phyloP scores from a whole-genome alignment of 495 filamentous ascomycete species.

The Penicillium subrubescens region DNA sequence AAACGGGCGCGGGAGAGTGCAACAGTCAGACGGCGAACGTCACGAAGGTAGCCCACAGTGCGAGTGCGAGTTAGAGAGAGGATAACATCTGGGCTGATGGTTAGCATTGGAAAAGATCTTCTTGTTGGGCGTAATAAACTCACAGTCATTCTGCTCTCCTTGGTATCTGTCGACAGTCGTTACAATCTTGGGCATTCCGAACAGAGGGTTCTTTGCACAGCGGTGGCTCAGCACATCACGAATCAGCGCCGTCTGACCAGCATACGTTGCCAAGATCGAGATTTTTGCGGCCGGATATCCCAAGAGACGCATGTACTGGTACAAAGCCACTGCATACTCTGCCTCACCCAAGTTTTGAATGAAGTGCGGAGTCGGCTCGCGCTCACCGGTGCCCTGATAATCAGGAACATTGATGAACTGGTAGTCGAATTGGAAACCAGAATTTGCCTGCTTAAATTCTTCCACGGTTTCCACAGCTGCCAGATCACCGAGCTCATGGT shows the following conservation, averaged over 20 bases:
- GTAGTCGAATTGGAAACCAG: constrained; percentile 90
- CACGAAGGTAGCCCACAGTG: constrained; percentile 88
- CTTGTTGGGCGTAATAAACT: constrained; percentile 38
- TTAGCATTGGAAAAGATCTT: constrained; percentile 13
- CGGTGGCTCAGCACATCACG: constrained; percentile 85
- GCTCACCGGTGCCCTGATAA: constrained; percentile 88
- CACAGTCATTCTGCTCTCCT: constrained; percentile 98
- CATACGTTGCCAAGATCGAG: constrained; percentile 89
- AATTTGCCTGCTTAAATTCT: constrained; percentile 83
- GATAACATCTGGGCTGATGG: constrained; percentile 69
- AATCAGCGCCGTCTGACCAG: constrained; percentile 90
- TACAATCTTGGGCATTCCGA: constrained; percentile 88
- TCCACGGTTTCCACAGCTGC: constrained; percentile 64
- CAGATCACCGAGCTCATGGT: constrained; percentile 77
- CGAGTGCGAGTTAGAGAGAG: constrained; percentile 88
- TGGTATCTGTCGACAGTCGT: constrained; percentile 98
- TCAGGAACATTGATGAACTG: constrained; percentile 97
- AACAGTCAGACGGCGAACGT: constrained; percentile 91
- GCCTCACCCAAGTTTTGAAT: constrained; percentile 97
- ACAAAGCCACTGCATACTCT: constrained; percentile 94
- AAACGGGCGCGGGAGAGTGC: constrained; percentile 93
- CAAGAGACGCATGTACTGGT: constrained; percentile 95
- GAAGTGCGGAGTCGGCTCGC: constrained; percentile 92
- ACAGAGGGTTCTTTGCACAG: constrained; percentile 79
- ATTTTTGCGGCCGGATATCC: constrained; percentile 94